A percentile compares a stretch with the other conserved stretches of the same genome.
Conservation (phyloP, 129 eudicot genomes). For the Logfia minima region DNA sequence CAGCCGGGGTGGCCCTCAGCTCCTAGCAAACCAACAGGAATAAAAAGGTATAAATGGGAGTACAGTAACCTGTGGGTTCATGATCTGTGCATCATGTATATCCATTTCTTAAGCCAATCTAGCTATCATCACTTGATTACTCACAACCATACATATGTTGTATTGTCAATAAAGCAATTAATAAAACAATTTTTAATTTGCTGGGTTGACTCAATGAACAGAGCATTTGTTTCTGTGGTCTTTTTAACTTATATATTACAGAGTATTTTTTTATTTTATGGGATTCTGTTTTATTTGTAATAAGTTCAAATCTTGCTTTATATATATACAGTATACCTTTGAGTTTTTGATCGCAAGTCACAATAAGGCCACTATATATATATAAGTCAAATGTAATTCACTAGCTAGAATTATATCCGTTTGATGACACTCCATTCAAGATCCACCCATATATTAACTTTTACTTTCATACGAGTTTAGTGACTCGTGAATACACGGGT, state of each 20-base stretch:
- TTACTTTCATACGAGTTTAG: no score
- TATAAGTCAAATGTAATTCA: no score
- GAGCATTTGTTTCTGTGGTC: not conserved
- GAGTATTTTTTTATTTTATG: not conserved
- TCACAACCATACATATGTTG: not conserved
- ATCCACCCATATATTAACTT: no score
- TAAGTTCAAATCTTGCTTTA: not conserved
- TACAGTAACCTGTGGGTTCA: not conserved
- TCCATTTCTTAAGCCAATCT: constrained; percentile 6
- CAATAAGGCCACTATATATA: no score
- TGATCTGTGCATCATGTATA: not conserved
- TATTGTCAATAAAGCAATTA: not conserved
- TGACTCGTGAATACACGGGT: no score
- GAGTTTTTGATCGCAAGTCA: not conserved
- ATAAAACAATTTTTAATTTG: not conserved
- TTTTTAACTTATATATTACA: no score
- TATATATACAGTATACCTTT: not conserved
- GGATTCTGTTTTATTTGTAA: not conserved
- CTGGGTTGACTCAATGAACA: not conserved
- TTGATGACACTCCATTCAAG: no score
- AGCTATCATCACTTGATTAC: not conserved
- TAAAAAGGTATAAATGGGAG: not conserved
- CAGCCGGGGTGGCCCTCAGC: not conserved
- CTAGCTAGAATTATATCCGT: no score
- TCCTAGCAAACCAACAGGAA: not conserved